Conservation (phyloP, 805 yeast species). For the Wickerhamiella alocasiicola region DNA sequence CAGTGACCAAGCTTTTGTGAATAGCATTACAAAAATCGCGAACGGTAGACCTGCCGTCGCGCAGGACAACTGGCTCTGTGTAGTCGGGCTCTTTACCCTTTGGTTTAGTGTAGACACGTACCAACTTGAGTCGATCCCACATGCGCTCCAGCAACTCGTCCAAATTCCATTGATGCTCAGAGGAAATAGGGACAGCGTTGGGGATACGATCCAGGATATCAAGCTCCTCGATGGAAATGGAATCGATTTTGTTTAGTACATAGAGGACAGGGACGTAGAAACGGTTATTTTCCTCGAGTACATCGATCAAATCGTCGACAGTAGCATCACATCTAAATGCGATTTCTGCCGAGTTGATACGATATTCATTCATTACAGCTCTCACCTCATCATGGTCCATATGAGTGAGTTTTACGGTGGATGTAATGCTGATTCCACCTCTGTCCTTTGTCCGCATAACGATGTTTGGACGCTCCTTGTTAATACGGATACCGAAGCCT, state of each 20-base stretch:
- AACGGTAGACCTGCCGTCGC: conserved; percentile 69
- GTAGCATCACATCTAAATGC: conserved; percentile 97
- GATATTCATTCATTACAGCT: conserved; percentile 93
- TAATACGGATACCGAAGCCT: conserved; percentile 93
- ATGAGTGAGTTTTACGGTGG: conserved; percentile 84
- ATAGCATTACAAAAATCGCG: conserved; percentile 95
- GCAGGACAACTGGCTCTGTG: conserved; percentile 83
- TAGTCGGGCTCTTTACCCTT: conserved; percentile 92
- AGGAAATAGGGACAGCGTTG: conserved; percentile 91
- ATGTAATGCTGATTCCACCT: conserved; percentile 91
- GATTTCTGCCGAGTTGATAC: conserved; percentile 90
- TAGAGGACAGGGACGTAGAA: conserved; percentile 92
- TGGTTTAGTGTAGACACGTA: conserved; percentile 94
- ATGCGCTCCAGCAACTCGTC: conserved; percentile 87
- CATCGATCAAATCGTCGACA: conserved; percentile 91
- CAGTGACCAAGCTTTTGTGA: conserved; percentile 87
- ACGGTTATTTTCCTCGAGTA: conserved; percentile 79
- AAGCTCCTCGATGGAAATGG: conserved; percentile 85
- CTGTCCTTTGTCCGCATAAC: conserved; percentile 82
- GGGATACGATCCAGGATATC: conserved; percentile 86
- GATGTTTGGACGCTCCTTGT: conserved; percentile 87
- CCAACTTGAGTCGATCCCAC: conserved; percentile 89
- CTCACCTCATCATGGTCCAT: conserved; percentile 84
- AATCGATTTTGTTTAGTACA: conserved; percentile 90
- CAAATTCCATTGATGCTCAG: conserved; percentile 93